A percentile compares a stretch with the other conserved stretches of the same genome.
Conservation (phyloP, 2,329 filamentous ascomycete species). For the Aspergillus pseudoviridinutans region DNA sequence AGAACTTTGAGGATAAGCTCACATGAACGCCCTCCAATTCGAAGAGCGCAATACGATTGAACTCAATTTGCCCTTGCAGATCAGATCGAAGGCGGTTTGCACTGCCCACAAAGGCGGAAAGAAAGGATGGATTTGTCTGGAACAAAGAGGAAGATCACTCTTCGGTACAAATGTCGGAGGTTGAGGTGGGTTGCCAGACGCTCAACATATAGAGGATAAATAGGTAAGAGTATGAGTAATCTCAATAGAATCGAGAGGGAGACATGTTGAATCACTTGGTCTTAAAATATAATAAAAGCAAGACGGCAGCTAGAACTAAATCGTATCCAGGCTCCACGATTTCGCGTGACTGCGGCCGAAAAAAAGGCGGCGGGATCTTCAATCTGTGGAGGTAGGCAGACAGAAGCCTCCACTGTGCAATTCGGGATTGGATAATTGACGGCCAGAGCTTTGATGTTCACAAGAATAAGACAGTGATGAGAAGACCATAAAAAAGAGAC, state of each 20-base stretch:
- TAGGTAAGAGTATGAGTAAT: not conserved
- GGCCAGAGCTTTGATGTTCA: not conserved
- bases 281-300: not conserved
- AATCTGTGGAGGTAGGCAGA: not conserved
- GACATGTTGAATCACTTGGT: not conserved
- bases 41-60: not conserved
- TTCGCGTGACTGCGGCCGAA: not conserved
- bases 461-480: not conserved
- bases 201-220: not conserved
- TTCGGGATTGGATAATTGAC: not conserved
- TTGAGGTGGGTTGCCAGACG: not conserved
- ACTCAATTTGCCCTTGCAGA: not conserved
- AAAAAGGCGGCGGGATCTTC: not conserved
- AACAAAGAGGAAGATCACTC: not conserved
- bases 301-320: not conserved
- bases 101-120: slow-evolving; percentile 3
- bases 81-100: not conserved
- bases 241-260: not conserved
- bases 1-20: not conserved
- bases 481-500: not conserved
- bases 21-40: not conserved
- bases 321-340: not conserved
- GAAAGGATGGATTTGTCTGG: not conserved
- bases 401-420: not conserved
- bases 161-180: not conserved